Conservation (phyloP, 441 rosid genomes). For the Viola pubescens region DNA sequence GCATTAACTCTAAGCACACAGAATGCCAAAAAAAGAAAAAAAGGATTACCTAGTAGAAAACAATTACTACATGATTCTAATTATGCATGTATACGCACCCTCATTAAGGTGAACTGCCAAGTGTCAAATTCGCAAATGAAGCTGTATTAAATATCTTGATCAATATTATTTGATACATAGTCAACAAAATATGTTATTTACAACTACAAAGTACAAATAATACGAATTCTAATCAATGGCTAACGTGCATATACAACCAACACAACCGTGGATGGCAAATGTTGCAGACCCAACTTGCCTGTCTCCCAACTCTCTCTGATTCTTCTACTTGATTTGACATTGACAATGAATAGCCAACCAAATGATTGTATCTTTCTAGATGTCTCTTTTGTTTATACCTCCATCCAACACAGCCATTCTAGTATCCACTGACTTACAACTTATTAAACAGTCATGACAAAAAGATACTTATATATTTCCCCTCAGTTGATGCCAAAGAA, state of each 20-base stretch:
- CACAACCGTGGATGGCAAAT: constrained; percentile 7
- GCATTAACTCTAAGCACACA: too few relatives aligned
- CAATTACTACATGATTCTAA: too few relatives aligned
- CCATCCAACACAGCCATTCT: constrained; percentile 35
- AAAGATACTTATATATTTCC: constrained; percentile 18
- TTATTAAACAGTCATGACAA: constrained; percentile 21
- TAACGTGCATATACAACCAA: constrained; percentile 5
- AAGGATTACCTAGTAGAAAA: too few relatives aligned
- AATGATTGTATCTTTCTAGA: constrained; percentile 60
- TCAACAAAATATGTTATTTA: too few relatives aligned
- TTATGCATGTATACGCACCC: too few relatives aligned
- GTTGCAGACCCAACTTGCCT: constrained; percentile 17
- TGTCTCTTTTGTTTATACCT: constrained; percentile 39
- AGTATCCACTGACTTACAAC: constrained; percentile 34
- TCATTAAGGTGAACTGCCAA: too few relatives aligned
- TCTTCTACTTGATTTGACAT: constrained; percentile 50
- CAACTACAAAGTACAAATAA: neutral
- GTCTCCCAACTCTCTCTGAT: constrained; percentile 35
- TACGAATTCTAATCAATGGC: constrained; percentile 6
- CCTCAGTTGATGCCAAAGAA: constrained; percentile 24
- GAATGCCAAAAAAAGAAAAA: too few relatives aligned
- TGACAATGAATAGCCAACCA: constrained; percentile 66
- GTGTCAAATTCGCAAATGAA: too few relatives aligned
- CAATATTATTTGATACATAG: too few relatives aligned
- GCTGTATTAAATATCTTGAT: too few relatives aligned